Percentiles rank a stretch among this genome's conserved stretches.
These are phyloP conservation scores for Fusarium dimerum DNA, from an alignment of 2,329 filamentous ascomycete species.

Conservation along the genomic window DNA sequence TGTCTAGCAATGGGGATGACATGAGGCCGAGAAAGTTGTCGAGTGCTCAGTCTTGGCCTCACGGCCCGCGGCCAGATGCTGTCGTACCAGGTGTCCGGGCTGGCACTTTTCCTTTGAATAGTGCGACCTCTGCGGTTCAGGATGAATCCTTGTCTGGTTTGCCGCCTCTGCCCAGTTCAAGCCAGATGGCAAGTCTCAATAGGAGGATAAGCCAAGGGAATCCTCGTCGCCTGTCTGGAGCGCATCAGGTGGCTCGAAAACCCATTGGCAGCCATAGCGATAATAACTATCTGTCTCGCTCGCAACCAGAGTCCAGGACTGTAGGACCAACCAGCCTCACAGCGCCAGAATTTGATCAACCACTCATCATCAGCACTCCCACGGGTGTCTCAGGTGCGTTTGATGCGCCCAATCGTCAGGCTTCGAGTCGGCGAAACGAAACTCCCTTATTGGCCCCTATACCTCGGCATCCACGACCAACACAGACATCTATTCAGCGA, in stretches of 20 bases:
- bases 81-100: slow-evolving; percentile 18
- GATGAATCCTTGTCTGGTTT: slow-evolving; percentile 38
- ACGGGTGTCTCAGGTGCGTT: slow-evolving; percentile 55
- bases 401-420: slow-evolving; percentile 43
- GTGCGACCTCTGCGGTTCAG: slow-evolving; percentile 35
- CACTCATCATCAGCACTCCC: slow-evolving; percentile 63
- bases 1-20: slow-evolving; percentile 13
- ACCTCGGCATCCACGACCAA: slow-evolving; percentile 50
- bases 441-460: slow-evolving; percentile 55
- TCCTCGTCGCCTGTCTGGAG: slow-evolving; percentile 46
- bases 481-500: slow-evolving; percentile 34
- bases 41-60: slow-evolving; percentile 50
- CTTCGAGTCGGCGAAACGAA: slow-evolving; percentile 38
- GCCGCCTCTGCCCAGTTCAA: slow-evolving; percentile 40
- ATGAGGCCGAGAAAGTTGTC: slow-evolving; percentile 32
- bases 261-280: slow-evolving; percentile 39
- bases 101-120: slow-evolving; percentile 44
- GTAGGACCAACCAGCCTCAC: slow-evolving; percentile 8
- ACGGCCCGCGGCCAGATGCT: slow-evolving; percentile 29
- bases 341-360: slow-evolving; percentile 45
- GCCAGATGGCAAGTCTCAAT: slow-evolving; percentile 41
- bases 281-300: slow-evolving; percentile 19
- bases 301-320: slow-evolving; percentile 23
- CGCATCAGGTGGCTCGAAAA: slow-evolving; percentile 42
- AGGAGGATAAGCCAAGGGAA: slow-evolving; percentile 40